Conservation (phyloP, 306 rosid species). For the Mimosa pudica region DNA sequence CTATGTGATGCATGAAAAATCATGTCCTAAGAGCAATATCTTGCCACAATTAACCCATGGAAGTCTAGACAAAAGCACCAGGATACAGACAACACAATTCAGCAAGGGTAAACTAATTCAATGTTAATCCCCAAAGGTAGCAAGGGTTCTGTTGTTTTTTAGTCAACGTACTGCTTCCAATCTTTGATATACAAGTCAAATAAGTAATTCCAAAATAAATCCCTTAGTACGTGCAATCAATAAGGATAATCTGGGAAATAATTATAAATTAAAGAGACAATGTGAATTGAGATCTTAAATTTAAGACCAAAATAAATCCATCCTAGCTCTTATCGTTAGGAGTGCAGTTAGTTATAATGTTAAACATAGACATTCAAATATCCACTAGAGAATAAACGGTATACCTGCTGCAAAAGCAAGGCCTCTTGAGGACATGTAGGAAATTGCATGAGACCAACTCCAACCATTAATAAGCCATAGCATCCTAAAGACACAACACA, state of each 20-base stretch:
- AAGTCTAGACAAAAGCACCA: neutral
- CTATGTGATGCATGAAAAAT: neutral
- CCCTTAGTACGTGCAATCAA: no score
- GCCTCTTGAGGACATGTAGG: constrained; percentile 90
- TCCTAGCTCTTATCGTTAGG: no score
- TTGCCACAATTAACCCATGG: neutral
- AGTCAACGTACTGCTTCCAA: neutral
- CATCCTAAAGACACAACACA: constrained; percentile 83
- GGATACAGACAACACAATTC: neutral
- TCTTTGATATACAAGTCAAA: no score
- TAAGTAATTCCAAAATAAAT: no score
- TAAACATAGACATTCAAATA: neutral
- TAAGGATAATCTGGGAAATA: no score
- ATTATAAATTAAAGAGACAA: no score
- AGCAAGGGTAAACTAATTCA: neutral
- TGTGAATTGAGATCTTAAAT: no score
- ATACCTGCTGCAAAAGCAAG: constrained; percentile 69
- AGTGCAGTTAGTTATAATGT: neutral
- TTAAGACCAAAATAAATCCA: no score
- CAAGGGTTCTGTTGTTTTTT: neutral
- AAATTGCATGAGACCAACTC: constrained; percentile 80
- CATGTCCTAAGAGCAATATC: neutral
- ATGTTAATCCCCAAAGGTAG: neutral
- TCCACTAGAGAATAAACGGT: neutral
- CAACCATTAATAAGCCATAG: constrained; percentile 89